A percentile compares a stretch with the other conserved stretches of the same genome.
Evolutionary conservation across 1,284 basidiomycete genomes (phyloP).

Genomic region (Apiotrichum brassicae): DNA sequence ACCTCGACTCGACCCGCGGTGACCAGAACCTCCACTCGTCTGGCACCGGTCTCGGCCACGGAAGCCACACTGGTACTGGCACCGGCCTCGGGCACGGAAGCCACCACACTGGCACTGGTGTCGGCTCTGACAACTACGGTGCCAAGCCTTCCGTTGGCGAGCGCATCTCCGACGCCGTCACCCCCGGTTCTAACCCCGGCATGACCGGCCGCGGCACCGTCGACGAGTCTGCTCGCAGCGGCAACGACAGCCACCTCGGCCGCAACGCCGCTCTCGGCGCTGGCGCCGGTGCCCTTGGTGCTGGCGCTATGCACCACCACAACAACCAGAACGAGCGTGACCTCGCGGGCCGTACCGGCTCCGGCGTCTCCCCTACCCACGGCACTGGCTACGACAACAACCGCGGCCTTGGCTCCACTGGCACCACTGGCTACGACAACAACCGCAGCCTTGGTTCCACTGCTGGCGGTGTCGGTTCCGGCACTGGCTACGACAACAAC

Average conservation of each 20-base stretch:
- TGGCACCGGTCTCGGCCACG: background rate
- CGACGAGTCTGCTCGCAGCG: no score
- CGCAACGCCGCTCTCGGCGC: background rate
- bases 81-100: no score
- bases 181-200: no score
- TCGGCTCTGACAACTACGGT: background rate
- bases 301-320: background rate
- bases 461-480: no score
- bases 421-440: no score
- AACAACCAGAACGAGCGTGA: background rate
- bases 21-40: background rate
- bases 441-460: no score
- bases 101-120: no score
- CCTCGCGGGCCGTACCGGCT: background rate
- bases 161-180: no score
- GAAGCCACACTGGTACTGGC: no score
- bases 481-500: background rate
- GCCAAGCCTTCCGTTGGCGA: background rate
- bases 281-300: background rate
- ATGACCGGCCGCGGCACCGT: no score
- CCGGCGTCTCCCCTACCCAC: background rate
- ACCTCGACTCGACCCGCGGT: background rate
- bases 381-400: background rate
- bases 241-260: background rate
- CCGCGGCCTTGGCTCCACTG: background rate